Percentiles rank a stretch among this genome's conserved stretches.
These are phyloP conservation scores for Colletotrichum sp. DNA, from an alignment of 2,329 filamentous ascomycete species.

Conservation along the genomic window DNA sequence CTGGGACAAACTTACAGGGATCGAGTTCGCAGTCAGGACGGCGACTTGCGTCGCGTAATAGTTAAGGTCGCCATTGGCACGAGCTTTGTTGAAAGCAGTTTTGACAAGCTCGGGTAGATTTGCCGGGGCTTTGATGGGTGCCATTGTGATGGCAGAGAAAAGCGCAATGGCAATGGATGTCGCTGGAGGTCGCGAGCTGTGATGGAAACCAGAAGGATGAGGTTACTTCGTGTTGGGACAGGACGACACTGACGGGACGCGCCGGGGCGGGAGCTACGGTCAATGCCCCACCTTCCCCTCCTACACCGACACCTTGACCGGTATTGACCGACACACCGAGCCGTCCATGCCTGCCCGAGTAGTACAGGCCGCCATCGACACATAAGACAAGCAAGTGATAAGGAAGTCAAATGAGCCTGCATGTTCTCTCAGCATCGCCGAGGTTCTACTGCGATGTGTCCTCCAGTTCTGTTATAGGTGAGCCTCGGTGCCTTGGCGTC, in stretches of 20 bases:
- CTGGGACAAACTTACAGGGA: constrained; percentile 40
- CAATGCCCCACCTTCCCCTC: neutral
- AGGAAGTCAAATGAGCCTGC: too few species aligned
- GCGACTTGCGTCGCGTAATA: constrained; percentile 61
- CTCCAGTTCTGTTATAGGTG: neutral
- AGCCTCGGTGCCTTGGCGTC: neutral
- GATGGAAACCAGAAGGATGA: neutral
- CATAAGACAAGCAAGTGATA: neutral
- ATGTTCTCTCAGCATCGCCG: neutral
- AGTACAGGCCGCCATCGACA: neutral
- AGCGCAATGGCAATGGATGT: neutral
- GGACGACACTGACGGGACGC: neutral
- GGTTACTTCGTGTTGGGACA: neutral
- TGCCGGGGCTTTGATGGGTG: constrained; percentile 42
- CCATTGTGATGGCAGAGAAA: constrained; percentile 31
- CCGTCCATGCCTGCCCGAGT: too few species aligned
- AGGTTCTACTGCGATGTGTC: constrained; percentile 13
- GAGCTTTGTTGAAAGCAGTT: constrained; percentile 52
- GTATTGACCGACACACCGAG: neutral
- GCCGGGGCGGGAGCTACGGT: neutral
- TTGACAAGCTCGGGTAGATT: constrained; percentile 58
- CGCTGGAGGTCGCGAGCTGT: neutral
- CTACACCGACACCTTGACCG: neutral
- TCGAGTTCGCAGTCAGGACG: constrained; percentile 46
- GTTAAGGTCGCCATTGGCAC: constrained; percentile 50